Base-by-base conservation (phyloP, 495 filamentous ascomycete species). In the Delitschia confertaspora region DNA sequence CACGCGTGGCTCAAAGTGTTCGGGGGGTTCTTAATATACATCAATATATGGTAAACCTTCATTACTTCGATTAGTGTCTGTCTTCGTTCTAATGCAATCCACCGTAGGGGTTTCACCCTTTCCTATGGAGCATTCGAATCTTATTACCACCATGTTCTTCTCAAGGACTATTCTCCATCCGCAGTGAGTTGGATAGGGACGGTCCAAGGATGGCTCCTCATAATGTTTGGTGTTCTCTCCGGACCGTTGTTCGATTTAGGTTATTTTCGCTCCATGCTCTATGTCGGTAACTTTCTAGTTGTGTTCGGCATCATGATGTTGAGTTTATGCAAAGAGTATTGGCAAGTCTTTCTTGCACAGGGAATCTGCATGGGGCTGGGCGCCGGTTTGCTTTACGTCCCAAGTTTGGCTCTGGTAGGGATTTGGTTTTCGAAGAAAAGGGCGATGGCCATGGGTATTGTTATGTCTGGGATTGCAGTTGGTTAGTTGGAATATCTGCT, bases 161-260 rank as follows among this genome's bases (percentile, higher is more conserved):
- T 64, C 13, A 27, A 20, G 1, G 34, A 36, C 17, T 51, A 45
- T 8, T 42, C 33, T 26, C 32, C 60, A 11, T 58, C 56, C n/a
- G 33, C 37, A 8, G 63, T 65, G 17, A 46, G 50, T 13, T 63
- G 60, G 60, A 61, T 65, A 20, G 62, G 62, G 6, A 56, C 53
- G 14, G 44, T 59, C 19, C 62, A 65, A 42, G 45, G 56, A 1
- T 60, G 55, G 29, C 51, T 65, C 8, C 47, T 63, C 20, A 59
- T 60, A 35, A 16, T 55, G 2, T 44, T 62, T 11, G 60, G 57
- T 17, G 46, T 56, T 0, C 54, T 58, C 5, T 41, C 60, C 8
- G 62, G 62, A 4, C 36, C 47, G 14, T 33, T 58, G 3, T 54
- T 60, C 31, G 62, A 65, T 33, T 11, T 45, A 14, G 58, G 60